Evolutionary conservation across 2,329 filamentous ascomycete species (phyloP).

Genomic region (Trichoderma lentiforme): DNA sequence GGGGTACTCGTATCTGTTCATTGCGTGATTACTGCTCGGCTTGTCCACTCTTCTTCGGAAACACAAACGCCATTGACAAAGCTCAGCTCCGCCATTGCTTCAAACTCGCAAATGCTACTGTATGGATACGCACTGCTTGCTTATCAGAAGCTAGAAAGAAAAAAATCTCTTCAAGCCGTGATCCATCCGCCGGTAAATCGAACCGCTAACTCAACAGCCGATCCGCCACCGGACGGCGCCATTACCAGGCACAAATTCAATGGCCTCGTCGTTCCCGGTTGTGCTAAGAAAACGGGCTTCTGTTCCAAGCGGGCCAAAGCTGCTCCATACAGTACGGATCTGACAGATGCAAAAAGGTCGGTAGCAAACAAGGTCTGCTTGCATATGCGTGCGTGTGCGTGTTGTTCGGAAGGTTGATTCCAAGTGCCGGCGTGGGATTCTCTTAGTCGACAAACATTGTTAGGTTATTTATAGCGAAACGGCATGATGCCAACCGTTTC

Average conservation of each 20-base stretch:
- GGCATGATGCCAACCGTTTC: not conserved
- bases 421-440: not conserved
- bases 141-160: not conserved
- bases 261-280: not conserved
- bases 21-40: not conserved
- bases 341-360: not conserved
- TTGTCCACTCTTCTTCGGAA: not conserved
- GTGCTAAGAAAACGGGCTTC: not conserved
- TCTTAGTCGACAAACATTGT: not conserved
- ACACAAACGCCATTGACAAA: not conserved
- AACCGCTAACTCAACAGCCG: not conserved
- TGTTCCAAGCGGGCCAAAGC: not conserved
- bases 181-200: not conserved
- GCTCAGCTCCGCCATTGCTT: not conserved
- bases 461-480: not conserved
- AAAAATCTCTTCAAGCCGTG: slow-evolving; percentile 2
- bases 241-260: slow-evolving; percentile 11
- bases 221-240: not conserved
- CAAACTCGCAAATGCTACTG: not conserved
- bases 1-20: not conserved
- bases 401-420: not conserved
- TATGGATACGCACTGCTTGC: not conserved
- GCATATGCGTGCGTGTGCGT: not conserved
- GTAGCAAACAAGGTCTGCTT: not conserved
- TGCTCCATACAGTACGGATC: slow-evolving; percentile 8